Evolutionary conservation across 2,329 filamentous ascomycete species (phyloP).

Genomic region (Balansia obtecta): DNA sequence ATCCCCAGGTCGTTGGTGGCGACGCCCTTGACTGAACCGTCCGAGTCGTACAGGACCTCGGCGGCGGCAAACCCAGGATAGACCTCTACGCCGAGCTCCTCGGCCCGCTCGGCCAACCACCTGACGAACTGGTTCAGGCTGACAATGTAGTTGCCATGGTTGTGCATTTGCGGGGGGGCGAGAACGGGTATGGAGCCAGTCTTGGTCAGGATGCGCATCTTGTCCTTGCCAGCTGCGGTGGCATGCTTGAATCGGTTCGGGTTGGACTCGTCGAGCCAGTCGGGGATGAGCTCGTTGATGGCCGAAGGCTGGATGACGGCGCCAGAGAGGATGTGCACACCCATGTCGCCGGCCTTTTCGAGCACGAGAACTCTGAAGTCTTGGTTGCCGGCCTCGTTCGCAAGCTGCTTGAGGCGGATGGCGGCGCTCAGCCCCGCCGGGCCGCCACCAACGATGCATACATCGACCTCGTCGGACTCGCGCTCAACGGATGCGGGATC

Average conservation of each 20-base stretch:
- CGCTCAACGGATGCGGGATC: constrained; percentile 62
- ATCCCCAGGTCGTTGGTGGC: constrained; percentile 93
- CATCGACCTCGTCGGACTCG: constrained; percentile 87
- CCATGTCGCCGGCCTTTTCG: constrained; percentile 91
- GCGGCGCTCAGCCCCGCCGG: constrained; percentile 86
- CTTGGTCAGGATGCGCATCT: constrained; percentile 91
- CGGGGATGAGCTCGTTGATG: constrained; percentile 79
- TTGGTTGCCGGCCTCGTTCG: constrained; percentile 88
- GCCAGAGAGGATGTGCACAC: constrained; percentile 88
- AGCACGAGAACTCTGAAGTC: constrained; percentile 87
- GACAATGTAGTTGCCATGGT: constrained; percentile 95
- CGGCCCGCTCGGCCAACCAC: constrained; percentile 93
- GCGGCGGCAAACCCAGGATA: constrained; percentile 94
- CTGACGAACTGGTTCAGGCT: constrained; percentile 90
- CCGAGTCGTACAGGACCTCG: constrained; percentile 75
- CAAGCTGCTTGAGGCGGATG: constrained; percentile 89
- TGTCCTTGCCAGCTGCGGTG: constrained; percentile 71
- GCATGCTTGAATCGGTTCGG: constrained; percentile 76
- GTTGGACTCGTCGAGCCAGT: constrained; percentile 87
- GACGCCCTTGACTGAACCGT: constrained; percentile 85
- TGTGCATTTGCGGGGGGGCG: constrained; percentile 92
- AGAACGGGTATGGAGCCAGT: constrained; percentile 67
- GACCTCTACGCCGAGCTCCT: constrained; percentile 89
- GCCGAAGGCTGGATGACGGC: constrained; percentile 87
- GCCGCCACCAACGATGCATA: constrained; percentile 94